These are phyloP conservation scores for Metrosideros polymorpha DNA, from an alignment of 441 rosid species.

Conservation along the genomic window DNA sequence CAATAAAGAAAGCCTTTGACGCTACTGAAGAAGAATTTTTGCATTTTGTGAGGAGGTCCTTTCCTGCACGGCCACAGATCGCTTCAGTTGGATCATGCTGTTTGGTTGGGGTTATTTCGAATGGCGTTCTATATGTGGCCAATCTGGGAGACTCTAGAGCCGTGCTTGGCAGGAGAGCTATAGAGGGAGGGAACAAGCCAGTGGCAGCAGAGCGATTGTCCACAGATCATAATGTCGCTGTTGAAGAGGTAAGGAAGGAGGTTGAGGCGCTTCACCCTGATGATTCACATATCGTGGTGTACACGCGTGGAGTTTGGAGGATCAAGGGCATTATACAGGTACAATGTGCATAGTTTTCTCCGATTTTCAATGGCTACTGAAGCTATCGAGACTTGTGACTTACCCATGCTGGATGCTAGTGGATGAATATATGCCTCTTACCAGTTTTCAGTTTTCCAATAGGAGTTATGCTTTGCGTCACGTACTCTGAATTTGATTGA, in stretches of 20 bases:
- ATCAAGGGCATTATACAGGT: slow-evolving; percentile 97
- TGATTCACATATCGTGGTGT: slow-evolving; percentile 73
- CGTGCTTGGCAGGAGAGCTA: slow-evolving; percentile 64
- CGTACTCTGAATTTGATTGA: neutral
- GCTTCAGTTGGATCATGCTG: slow-evolving; percentile 92
- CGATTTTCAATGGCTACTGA: neutral
- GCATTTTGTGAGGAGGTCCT: slow-evolving; percentile 51
- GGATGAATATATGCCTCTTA: neutral
- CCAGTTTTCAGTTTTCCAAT: neutral
- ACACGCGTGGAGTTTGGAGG: slow-evolving; percentile 85
- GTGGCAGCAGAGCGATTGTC: slow-evolving; percentile 78
- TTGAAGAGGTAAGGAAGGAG: slow-evolving; percentile 81
- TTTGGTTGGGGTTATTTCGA: slow-evolving; percentile 72
- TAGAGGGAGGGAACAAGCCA: slow-evolving; percentile 18
- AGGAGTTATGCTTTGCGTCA: neutral
- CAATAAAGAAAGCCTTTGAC: slow-evolving; percentile 64
- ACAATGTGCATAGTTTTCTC: neutral
- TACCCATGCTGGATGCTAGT: neutral
- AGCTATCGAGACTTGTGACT: neutral
- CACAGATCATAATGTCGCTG: slow-evolving; percentile 86
- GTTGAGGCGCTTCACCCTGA: slow-evolving; percentile 89
- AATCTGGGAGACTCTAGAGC: slow-evolving; percentile 92
- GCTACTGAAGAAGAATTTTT: slow-evolving; percentile 84
- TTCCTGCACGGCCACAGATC: slow-evolving; percentile 58
- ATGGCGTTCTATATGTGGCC: slow-evolving; percentile 61